phyloP scores from a whole-genome alignment of 106 monocot genomes.

The Hemerocallis citrina region DNA sequence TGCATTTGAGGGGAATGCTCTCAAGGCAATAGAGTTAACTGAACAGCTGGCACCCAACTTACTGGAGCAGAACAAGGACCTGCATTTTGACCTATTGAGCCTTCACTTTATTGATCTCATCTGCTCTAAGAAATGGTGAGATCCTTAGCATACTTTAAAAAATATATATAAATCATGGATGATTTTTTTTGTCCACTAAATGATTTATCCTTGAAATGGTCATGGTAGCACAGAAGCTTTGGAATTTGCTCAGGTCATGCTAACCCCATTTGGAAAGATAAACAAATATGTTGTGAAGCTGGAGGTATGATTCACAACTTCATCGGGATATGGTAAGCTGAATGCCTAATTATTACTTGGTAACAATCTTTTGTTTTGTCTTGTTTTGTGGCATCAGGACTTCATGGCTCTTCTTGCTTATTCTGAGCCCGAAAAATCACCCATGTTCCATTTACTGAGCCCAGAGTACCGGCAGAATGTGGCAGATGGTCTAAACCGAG shows the following conservation, averaged over 20 bases:
- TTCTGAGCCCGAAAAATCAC: conserved; percentile 88
- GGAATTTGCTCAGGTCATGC: conserved; percentile 80
- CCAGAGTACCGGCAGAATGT: conserved; percentile 68
- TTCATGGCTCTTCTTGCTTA: conserved; percentile 86
- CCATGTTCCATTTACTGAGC: conserved; percentile 86
- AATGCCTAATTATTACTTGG: not conserved
- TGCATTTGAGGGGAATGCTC: conserved; percentile 73
- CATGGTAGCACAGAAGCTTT: conserved; percentile 93
- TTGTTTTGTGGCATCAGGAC: conserved; percentile 35
- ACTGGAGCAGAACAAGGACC: conserved; percentile 73
- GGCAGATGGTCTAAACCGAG: conserved; percentile 70
- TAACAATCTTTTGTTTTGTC: not conserved
- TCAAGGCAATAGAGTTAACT: conserved; percentile 85
- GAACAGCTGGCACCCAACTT: conserved; percentile 66
- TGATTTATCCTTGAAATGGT: conserved; percentile 16
- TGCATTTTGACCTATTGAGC: conserved; percentile 92
- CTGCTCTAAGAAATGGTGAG: conserved; percentile 68
- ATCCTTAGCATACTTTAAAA: not conserved
- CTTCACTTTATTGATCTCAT: conserved; percentile 87
- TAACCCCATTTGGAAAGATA: conserved; percentile 72
- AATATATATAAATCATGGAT: not conserved
- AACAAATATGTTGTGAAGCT: conserved; percentile 77
- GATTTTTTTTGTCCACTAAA: not conserved
- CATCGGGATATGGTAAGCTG: not conserved
- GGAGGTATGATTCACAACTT: conserved; percentile 52